Evolutionary conservation across 805 yeast genomes (phyloP), one percentile per base, ranked within the genome.

Genomic region (Peterozyma xylosa): DNA sequence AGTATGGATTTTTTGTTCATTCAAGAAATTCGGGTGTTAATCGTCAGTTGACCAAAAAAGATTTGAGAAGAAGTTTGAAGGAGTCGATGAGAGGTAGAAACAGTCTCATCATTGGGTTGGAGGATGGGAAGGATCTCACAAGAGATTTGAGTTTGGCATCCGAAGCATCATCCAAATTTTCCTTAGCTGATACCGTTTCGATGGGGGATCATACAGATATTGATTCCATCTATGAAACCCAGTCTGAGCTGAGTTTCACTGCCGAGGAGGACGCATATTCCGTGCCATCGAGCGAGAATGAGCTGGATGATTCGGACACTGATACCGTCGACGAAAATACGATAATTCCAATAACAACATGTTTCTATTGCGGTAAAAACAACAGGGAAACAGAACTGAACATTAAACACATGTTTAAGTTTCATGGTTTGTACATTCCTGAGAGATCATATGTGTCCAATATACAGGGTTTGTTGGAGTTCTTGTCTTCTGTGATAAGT

Each of bases 111-210:
- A 43, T 42, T 21, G 45, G 15, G 6, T 38, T 29, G 13, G 43
- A 44, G 14, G 35, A 36, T 9, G 43, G 34, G 11, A 33, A 36
- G 9, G 43, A 39, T 3, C 32, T 42, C 2, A 48, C 47, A 10
- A 64, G 82, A 54, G 63, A 67, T 3, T 48, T 50, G 10, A 75
- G 83, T 47, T 82, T 84, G 2, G 70, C 78, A 0, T 59, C 66
- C n/a, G 76, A 83, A 1, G 73, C 76, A 4, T 63, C 64, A 0
- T 78, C 88, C 1, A 73, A 71, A 41, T 56, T 71, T 17, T 79
- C 86, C 1, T 60, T 78, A 17, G 82, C 76, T 7, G 75, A 71
- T 21, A 52, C 64, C 2, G 45, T 39, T 14, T 36, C 17, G 3
- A 5, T 13, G 5, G 11, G 36, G 2, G 35, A 41, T 10, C 15